Evolutionary conservation across 106 monocot species (phyloP).

Genomic region (Cymbidium sinense): DNA sequence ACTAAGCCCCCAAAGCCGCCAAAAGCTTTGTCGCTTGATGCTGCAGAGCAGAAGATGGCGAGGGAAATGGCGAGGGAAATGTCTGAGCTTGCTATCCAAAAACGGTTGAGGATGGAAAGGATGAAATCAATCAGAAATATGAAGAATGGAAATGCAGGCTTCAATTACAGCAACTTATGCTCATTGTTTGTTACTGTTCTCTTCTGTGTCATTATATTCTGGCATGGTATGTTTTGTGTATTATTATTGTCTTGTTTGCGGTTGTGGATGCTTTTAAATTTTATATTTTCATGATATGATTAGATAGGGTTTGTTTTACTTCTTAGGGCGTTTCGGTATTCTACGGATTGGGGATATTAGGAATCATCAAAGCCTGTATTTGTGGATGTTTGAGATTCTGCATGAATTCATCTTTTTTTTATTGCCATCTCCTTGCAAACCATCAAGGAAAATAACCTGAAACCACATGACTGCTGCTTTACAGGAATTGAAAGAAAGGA

Average conservation of each 20-base stretch:
- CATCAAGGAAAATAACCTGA: too few species aligned
- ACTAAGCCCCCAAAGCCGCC: slow-evolving; percentile 38
- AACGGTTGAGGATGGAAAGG: slow-evolving; percentile 33
- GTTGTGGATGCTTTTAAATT: background rate
- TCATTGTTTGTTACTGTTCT: slow-evolving; percentile 30
- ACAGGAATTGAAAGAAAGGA: too few species aligned
- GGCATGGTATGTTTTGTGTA: slow-evolving; percentile 26
- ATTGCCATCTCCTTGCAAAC: too few species aligned
- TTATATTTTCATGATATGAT: too few species aligned
- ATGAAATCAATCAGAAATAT: slow-evolving; percentile 32
- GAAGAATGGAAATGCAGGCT: slow-evolving; percentile 21
- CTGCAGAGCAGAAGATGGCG: slow-evolving; percentile 27
- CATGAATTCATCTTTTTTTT: too few species aligned
- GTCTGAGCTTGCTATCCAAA: slow-evolving; percentile 23
- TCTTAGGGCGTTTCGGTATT: too few species aligned
- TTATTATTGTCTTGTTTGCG: background rate
- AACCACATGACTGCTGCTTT: too few species aligned
- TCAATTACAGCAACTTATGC: slow-evolving; percentile 22
- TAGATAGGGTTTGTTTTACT: too few species aligned
- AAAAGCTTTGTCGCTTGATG: slow-evolving; percentile 17
- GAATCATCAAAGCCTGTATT: too few species aligned
- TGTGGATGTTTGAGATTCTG: too few species aligned
- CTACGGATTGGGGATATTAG: too few species aligned
- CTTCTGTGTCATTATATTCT: slow-evolving; percentile 34
- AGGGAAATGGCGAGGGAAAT: too few species aligned